A percentile compares a stretch with the other conserved stretches of the same genome.
These are phyloP conservation scores for Forsythia suspensa DNA, from an alignment of 257 asterid genomes.

Conservation along the genomic window DNA sequence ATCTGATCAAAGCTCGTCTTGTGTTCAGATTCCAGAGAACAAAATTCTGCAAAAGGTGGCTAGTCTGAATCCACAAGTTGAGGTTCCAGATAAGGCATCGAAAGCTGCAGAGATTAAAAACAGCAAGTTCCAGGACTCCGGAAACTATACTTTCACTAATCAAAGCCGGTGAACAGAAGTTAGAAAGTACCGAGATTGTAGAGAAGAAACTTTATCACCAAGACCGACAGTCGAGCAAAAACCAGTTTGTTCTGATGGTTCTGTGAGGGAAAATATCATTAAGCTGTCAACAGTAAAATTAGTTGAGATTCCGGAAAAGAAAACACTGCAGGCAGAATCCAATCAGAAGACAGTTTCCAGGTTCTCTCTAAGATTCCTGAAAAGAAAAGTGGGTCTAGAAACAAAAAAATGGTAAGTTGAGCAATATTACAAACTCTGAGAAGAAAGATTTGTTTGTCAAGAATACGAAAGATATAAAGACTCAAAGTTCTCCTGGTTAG, in stretches of 20 bases:
- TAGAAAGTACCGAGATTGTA: constrained; percentile 25
- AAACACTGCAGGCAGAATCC: constrained; percentile 21
- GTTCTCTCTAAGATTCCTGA: constrained; percentile 23
- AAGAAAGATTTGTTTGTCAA: constrained; percentile 30
- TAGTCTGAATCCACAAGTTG: constrained; percentile 22
- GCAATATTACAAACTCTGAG: constrained; percentile 27
- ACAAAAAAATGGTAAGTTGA: constrained; percentile 18
- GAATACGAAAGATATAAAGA: constrained; percentile 36
- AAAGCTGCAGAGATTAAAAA: constrained; percentile 22
- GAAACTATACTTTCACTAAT: constrained; percentile 10
- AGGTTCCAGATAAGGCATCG: constrained; percentile 26
- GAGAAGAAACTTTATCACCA: constrained; percentile 32
- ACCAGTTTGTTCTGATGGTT: constrained; percentile 11
- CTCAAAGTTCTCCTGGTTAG: constrained; percentile 42
- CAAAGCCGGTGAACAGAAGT: constrained; percentile 32
- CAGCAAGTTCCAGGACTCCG: constrained; percentile 11
- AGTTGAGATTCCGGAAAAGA: constrained; percentile 59
- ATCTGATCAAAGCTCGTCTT: constrained; percentile 21
- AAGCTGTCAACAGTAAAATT: constrained; percentile 22
- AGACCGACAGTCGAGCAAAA: constrained; percentile 24
- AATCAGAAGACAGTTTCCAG: constrained; percentile 23
- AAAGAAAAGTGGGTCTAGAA: constrained; percentile 22
- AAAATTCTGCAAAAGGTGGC: constrained; percentile 16
- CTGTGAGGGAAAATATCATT: constrained; percentile 28
- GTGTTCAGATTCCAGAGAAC: constrained; percentile 15